These are phyloP conservation scores for Calycina marina DNA, from an alignment of 2,329 filamentous ascomycete genomes.

Conservation along the genomic window DNA sequence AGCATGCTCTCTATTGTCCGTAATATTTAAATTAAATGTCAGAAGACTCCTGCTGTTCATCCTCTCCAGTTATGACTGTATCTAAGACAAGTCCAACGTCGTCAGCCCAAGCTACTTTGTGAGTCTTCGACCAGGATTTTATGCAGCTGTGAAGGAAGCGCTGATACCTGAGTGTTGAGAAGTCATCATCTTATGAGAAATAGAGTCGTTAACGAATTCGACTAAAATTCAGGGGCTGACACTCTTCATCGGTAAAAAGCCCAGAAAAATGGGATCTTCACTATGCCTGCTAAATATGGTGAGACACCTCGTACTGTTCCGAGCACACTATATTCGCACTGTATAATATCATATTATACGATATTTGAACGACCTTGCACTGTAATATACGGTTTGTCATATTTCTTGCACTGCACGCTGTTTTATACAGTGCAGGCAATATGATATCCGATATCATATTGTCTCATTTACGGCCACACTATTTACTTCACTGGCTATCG, in stretches of 20 bases:
- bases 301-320: not conserved
- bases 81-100: no score
- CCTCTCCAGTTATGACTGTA: no score
- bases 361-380: no score
- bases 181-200: not conserved
- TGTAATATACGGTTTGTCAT: not conserved
- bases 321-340: not conserved
- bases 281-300: not conserved
- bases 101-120: no score
- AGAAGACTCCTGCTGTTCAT: no score
- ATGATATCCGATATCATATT: not conserved
- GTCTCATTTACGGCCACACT: not conserved
- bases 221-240: not conserved
- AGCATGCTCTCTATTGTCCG: no score
- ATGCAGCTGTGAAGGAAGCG: no score
- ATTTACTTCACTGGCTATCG: constrained; percentile 1
- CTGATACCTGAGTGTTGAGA: no score
- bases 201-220: not conserved
- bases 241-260: no score
- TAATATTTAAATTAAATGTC: no score
- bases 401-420: not conserved
- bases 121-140: no score
- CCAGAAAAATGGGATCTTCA: not conserved
- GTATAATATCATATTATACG: no score
- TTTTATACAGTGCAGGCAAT: not conserved